Conservation (phyloP, 306 rosid species). For the Rosa rugosa region DNA sequence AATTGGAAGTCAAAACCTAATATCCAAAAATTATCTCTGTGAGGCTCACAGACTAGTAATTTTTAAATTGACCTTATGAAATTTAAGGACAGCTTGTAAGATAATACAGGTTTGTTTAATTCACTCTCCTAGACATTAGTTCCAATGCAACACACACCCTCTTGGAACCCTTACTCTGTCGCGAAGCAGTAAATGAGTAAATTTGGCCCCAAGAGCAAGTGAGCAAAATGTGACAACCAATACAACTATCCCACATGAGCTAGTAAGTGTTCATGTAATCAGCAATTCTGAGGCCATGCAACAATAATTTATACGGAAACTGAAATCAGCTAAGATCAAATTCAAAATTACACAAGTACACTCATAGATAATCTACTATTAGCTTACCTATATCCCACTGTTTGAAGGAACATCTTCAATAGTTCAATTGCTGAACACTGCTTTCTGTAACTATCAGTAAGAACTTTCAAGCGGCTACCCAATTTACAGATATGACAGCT, state of each 20-base stretch:
- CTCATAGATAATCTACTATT: not conserved
- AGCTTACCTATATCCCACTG: conserved; percentile 70
- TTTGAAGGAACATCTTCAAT: conserved; percentile 86
- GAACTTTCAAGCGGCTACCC: conserved; percentile 69
- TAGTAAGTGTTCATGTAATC: not conserved
- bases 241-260: not conserved
- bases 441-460: conserved; percentile 78
- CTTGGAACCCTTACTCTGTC: not conserved
- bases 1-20: not conserved
- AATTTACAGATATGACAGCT: conserved; percentile 60
- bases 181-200: not conserved
- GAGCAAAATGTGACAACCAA: not conserved
- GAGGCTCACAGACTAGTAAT: not conserved
- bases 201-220: not conserved
- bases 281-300: not conserved
- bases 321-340: conserved; percentile 1
- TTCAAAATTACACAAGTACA: not conserved
- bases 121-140: not conserved
- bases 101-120: not conserved
- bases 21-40: not conserved
- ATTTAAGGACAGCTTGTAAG: not conserved
- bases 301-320: not conserved
- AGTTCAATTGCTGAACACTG: conserved; percentile 82
- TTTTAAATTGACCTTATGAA: not conserved
- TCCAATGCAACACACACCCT: not conserved